These are phyloP conservation scores for Roridomyces roridus DNA, from an alignment of 768 basidiomycete species.

Conservation along the genomic window DNA sequence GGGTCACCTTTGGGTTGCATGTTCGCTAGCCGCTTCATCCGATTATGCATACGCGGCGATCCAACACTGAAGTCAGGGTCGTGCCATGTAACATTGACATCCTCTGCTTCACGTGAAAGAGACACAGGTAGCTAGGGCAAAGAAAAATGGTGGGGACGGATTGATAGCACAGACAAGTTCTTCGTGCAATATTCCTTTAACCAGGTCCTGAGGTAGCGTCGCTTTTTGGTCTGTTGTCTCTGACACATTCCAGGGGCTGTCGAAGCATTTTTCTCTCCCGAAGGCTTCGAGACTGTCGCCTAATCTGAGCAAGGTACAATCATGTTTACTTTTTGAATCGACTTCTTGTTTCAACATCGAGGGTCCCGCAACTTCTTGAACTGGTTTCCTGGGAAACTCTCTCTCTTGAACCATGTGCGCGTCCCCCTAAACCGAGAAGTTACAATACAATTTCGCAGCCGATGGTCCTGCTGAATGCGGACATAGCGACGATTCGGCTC, in stretches of 20 bases:
- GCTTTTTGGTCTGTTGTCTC: not conserved
- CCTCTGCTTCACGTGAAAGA: slow-evolving; percentile 22
- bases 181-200: slow-evolving; percentile 22
- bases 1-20: slow-evolving; percentile 13
- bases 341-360: slow-evolving; percentile 8
- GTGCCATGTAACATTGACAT: no score
- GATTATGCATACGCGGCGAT: slow-evolving; percentile 22
- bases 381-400: not conserved
- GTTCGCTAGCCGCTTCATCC: slow-evolving; percentile 10
- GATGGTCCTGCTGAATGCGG: no score
- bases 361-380: not conserved
- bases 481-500: no score
- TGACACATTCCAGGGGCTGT: slow-evolving; percentile 5
- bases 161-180: slow-evolving; percentile 21
- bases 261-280: slow-evolving; percentile 15
- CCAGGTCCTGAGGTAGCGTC: slow-evolving; percentile 8
- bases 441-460: no score
- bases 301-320: no score
- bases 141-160: slow-evolving; percentile 21
- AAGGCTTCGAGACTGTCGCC: not conserved
- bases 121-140: slow-evolving; percentile 12
- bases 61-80: no score
- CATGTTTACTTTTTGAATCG: no score
- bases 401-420: no score
- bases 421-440: no score